A percentile compares a stretch with the other conserved stretches of the same genome.
Evolutionary conservation across 2,329 filamentous ascomycete species (phyloP).

Genomic region (Pseudocercospora ulei): DNA sequence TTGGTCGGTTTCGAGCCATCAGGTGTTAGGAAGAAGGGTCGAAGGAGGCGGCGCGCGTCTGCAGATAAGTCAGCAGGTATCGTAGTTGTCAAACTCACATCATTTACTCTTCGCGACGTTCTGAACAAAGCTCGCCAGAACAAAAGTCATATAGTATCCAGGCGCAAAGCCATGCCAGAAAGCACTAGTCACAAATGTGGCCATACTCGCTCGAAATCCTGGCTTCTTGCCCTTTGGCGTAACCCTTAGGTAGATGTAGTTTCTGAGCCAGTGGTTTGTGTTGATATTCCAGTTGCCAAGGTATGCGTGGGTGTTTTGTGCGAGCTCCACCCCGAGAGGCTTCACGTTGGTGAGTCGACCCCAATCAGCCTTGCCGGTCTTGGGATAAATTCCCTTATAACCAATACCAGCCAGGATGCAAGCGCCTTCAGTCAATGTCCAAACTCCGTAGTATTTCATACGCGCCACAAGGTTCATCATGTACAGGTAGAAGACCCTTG

Average conservation of each 20-base stretch:
- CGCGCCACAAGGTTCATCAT: slow-evolving; percentile 73
- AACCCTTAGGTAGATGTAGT: slow-evolving; percentile 90
- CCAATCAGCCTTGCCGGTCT: slow-evolving; percentile 78
- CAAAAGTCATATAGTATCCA: slow-evolving; percentile 85
- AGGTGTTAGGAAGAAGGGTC: slow-evolving; percentile 83
- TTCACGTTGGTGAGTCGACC: slow-evolving; percentile 83
- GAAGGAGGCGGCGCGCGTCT: slow-evolving; percentile 83
- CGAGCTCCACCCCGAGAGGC: slow-evolving; percentile 73
- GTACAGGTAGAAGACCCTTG: slow-evolving; percentile 68
- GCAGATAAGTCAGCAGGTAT: slow-evolving; percentile 9
- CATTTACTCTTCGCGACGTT: slow-evolving; percentile 92
- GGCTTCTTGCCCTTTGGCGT: slow-evolving; percentile 94
- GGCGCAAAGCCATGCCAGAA: slow-evolving; percentile 98
- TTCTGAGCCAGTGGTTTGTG: slow-evolving; percentile 91
- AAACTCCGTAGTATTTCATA: slow-evolving; percentile 94
- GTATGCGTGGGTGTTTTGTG: slow-evolving; percentile 87
- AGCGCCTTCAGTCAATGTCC: slow-evolving; percentile 83
- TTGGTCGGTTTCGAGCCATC: slow-evolving; percentile 58
- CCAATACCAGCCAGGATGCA: slow-evolving; percentile 90
- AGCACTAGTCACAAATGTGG: slow-evolving; percentile 87
- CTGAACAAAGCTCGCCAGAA: slow-evolving; percentile 83
- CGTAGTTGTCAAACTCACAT: slow-evolving; percentile 44
- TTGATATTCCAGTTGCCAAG: slow-evolving; percentile 97
- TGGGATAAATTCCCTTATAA: slow-evolving; percentile 82
- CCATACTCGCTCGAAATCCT: slow-evolving; percentile 85